Percentiles rank a stretch among this genome's conserved stretches.
These are phyloP conservation scores for Myxozyma mucilagina DNA, from an alignment of 805 yeast species.

Conservation along the genomic window DNA sequence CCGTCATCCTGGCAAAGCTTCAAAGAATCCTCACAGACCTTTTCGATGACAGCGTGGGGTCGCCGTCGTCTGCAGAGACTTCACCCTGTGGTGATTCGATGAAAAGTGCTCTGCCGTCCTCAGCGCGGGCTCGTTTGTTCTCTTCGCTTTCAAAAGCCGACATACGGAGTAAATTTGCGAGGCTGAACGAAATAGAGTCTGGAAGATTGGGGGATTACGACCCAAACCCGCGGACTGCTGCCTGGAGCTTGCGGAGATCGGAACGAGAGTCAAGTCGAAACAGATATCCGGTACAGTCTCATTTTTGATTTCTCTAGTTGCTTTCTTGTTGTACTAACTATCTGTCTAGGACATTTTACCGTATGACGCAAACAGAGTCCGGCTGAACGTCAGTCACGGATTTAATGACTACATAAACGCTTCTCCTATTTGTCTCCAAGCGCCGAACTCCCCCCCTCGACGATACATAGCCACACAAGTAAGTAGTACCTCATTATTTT, in stretches of 20 bases:
- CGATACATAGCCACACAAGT: slow-evolving; percentile 44
- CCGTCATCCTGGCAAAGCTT: slow-evolving; percentile 1
- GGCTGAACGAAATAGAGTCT: neutral
- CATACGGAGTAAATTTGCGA: slow-evolving; percentile 1
- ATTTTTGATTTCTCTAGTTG: too few relatives aligned
- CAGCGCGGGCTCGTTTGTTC: neutral
- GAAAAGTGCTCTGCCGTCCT: neutral
- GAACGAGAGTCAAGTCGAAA: neutral
- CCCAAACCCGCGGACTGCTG: neutral
- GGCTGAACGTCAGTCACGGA: slow-evolving; percentile 41
- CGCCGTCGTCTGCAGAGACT: neutral
- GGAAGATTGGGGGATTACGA: neutral
- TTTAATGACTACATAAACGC: slow-evolving; percentile 79
- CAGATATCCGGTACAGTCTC: slow-evolving; percentile 1
- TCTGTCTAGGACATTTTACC: slow-evolving; percentile 56
- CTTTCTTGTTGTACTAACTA: neutral
- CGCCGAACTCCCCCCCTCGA: slow-evolving; percentile 32
- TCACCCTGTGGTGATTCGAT: neutral
- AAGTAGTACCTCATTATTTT: slow-evolving; percentile 22
- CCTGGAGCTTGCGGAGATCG: slow-evolving; percentile 2
- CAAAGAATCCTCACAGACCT: neutral
- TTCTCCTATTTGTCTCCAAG: slow-evolving; percentile 58
- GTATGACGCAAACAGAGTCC: slow-evolving; percentile 72
- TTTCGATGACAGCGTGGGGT: neutral
- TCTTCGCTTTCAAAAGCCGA: neutral